These are phyloP conservation scores for Podaxis pistillaris DNA, from an alignment of 768 basidiomycete species.

Conservation along the genomic window DNA sequence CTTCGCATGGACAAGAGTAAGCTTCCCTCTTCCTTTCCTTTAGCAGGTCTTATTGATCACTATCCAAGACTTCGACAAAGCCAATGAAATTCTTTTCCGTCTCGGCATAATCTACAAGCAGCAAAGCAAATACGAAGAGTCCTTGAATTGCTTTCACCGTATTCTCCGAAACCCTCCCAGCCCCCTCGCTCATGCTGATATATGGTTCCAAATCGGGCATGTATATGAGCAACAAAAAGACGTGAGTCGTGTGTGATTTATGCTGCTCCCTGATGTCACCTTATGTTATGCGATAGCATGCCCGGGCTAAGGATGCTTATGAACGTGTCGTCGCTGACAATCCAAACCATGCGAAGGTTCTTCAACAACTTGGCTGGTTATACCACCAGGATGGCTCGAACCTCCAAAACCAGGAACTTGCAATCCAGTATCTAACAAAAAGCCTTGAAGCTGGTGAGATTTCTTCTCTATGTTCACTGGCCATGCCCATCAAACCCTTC, in stretches of 20 bases:
- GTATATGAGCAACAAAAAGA: conserved; percentile 98
- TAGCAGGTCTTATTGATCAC: conserved; percentile 19
- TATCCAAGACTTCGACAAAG: conserved; percentile 88
- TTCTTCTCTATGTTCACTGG: conserved; percentile 2
- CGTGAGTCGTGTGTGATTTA: conserved; percentile 42
- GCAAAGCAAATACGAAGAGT: conserved; percentile 89
- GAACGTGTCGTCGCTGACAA: conserved; percentile 93
- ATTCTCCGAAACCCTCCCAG: conserved; percentile 95
- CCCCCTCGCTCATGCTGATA: conserved; percentile 94
- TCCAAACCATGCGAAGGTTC: conserved; percentile 92
- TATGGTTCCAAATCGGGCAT: conserved; percentile 99
- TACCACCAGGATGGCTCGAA: conserved; percentile 94
- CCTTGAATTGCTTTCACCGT: conserved; percentile 90
- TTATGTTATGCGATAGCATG: conserved; percentile 52
- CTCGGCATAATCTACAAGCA: conserved; percentile 99
- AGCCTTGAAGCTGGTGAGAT: conserved; percentile 87
- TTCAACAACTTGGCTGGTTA: conserved; percentile 97
- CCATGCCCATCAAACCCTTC: conserved; percentile 2
- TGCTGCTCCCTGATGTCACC: conserved; percentile 16
- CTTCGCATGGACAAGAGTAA: conserved; percentile 95
- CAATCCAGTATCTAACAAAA: conserved; percentile 92
- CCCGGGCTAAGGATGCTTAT: conserved; percentile 90
- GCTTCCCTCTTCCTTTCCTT: conserved; percentile 24
- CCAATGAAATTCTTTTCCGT: conserved; percentile 97
- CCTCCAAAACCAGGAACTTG: conserved; percentile 95